Evolutionary conservation across 371 early-diverging fungal species (phyloP).

Genomic region (Zopfochytrium polystomum): DNA sequence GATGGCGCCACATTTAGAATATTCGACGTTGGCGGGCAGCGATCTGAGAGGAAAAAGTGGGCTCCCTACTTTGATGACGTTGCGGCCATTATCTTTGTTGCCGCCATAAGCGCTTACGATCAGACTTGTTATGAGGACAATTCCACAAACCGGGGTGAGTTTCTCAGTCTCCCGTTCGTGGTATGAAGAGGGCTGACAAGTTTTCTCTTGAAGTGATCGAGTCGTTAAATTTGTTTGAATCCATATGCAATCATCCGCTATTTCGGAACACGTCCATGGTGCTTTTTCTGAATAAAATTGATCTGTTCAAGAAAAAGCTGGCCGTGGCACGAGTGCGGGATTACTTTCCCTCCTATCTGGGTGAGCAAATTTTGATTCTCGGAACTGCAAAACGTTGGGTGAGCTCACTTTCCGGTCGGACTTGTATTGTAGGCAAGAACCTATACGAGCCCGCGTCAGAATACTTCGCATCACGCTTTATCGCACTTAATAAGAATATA

Average conservation of each 20-base stretch:
- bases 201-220: constrained; percentile 30
- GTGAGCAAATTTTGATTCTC: too few relatives aligned
- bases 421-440: constrained; percentile 54
- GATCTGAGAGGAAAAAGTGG: constrained; percentile 82
- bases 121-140: constrained; percentile 66
- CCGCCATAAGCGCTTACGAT: constrained; percentile 74
- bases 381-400: too few relatives aligned
- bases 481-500: constrained; percentile 58
- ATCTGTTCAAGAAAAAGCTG: constrained; percentile 60
- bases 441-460: constrained; percentile 77
- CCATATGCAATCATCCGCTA: constrained; percentile 68
- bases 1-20: constrained; percentile 43
- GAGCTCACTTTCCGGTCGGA: neutral
- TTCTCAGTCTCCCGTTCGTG: neutral
- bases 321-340: constrained; percentile 27
- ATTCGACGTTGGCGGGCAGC: constrained; percentile 47
- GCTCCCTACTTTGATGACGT: constrained; percentile 85
- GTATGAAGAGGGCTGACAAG: neutral
- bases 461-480: constrained; percentile 81
- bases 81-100: constrained; percentile 56
- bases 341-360: constrained; percentile 42
- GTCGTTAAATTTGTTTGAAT: constrained; percentile 70
- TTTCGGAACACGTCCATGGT: constrained; percentile 65
- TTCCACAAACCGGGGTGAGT: constrained; percentile 38
- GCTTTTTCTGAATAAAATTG: constrained; percentile 71